Evolutionary conservation across 2,329 filamentous ascomycete species (phyloP), one percentile per base, ranked within the genome.

Genomic region (Bipolaris bicolor): DNA sequence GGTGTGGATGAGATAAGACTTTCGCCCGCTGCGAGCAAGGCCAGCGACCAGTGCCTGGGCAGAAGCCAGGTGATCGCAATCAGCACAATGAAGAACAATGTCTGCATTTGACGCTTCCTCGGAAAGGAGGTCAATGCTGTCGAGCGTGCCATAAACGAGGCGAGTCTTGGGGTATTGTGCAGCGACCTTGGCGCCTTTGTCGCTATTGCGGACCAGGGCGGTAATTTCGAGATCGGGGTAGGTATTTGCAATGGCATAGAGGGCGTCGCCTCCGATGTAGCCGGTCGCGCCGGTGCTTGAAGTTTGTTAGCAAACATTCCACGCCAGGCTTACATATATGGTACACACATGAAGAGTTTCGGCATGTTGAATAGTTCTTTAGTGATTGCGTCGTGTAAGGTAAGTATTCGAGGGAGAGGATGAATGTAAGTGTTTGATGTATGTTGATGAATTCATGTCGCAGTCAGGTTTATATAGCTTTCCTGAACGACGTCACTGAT

Each of bases 1-100:
- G 0, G 80, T 81, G 61, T 87, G 84, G 29, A 87, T 77, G 67
- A 81, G 79, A 61, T 79, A 83, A 2, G 77, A 80, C 0, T 80
- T 79, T 2, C 70, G 68, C 3, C 76, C 76, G 54, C 83, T 81
- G 22, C 77, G 68, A 0, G 77, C 80, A 13, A 74, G 61, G 26
- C 71, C 71, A 24, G 66, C 63, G 7, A 73, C 50, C 11, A 73
- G 46, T 11, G 71, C 71, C 34, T 64, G 60, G 36, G 67, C 69
- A 47, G 66, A 62, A 15, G 55, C 63, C 26, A 65, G 54, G 39
- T 73, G 68, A 29, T 73, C 71, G 37, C 69, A 69, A 53, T 72
- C 61, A 37, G 69, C 69, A 3, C 83, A 75, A 46, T 74, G 69
- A 10, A 74, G 60, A 3, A 73, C 66, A 43, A 74, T 67, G 52